Conservation (phyloP, 148 eudicot genomes). For the Diospyros kaki region DNA sequence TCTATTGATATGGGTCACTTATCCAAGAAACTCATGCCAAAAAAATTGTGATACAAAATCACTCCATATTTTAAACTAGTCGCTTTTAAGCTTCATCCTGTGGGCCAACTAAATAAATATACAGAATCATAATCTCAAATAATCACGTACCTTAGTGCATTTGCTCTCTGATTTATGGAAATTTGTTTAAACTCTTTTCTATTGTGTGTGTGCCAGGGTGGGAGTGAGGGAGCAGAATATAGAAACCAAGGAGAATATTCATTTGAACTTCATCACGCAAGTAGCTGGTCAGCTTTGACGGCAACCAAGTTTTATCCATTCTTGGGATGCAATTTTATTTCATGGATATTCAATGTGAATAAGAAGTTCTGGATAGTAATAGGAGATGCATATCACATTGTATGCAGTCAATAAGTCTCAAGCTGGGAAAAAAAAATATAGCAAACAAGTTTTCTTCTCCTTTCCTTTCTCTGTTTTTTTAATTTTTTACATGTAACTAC, state of each 20-base stretch:
- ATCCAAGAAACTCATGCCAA: background rate
- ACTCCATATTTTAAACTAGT: constrained; percentile 3
- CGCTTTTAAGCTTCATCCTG: constrained; percentile 5
- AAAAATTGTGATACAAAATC: background rate
- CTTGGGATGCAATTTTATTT: background rate
- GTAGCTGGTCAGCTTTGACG: background rate
- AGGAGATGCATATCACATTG: background rate
- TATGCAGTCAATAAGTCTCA: background rate
- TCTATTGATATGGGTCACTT: background rate
- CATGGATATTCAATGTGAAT: background rate
- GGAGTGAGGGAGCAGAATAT: too few relatives aligned
- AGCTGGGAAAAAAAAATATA: too few relatives aligned
- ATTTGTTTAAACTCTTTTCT: too few relatives aligned
- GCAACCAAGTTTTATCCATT: background rate
- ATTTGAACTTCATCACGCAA: background rate
- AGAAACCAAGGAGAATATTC: background rate
- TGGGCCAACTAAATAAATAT: background rate
- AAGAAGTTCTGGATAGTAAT: background rate
- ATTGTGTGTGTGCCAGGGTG: too few relatives aligned
- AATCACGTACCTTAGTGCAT: background rate
- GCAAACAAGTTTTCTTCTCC: too few relatives aligned
- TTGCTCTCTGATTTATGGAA: background rate
- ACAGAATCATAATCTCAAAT: background rate
- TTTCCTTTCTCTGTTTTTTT: too few relatives aligned
- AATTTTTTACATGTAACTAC: too few relatives aligned